Evolutionary conservation across 2,329 filamentous ascomycete genomes (phyloP).

Genomic region (Arachnomyces sp.): DNA sequence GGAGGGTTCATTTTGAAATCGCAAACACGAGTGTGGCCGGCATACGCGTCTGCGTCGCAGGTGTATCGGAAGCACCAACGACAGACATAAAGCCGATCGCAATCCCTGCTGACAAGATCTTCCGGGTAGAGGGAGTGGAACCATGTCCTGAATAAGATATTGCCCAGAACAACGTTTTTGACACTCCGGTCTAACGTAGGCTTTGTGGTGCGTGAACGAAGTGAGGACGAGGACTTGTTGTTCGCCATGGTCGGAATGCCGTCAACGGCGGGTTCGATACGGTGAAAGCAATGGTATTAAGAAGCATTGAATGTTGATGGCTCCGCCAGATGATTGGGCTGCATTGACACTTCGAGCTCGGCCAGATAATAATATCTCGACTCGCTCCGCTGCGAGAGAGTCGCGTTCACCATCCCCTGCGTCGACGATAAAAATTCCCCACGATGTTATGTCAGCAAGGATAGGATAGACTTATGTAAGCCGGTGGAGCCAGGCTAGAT

Average conservation of each 20-base stretch:
- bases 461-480: too few relatives aligned
- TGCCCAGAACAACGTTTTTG: slow-evolving; percentile 76
- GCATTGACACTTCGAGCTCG: too few relatives aligned
- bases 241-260: slow-evolving; percentile 9
- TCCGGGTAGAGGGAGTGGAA: slow-evolving; percentile 84
- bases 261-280: neutral
- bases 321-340: too few relatives aligned
- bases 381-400: too few relatives aligned
- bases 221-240: slow-evolving; percentile 13
- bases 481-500: too few relatives aligned
- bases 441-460: too few relatives aligned
- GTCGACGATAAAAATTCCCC: too few relatives aligned
- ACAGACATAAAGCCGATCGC: slow-evolving; percentile 72
- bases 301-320: too few relatives aligned
- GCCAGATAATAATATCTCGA: too few relatives aligned
- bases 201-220: slow-evolving; percentile 16
- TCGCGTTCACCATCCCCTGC: too few relatives aligned
- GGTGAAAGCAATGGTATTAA: neutral
- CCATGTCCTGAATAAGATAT: slow-evolving; percentile 80
- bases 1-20: slow-evolving; percentile 49
- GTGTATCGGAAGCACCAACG: slow-evolving; percentile 93
- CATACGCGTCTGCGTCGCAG: slow-evolving; percentile 31
- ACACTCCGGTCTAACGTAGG: slow-evolving; percentile 62
- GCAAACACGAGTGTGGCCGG: slow-evolving; percentile 43
- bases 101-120: slow-evolving; percentile 49